phyloP scores from a whole-genome alignment of 2,329 filamentous ascomycete genomes.

The Colletotrichum tamarilloi region DNA sequence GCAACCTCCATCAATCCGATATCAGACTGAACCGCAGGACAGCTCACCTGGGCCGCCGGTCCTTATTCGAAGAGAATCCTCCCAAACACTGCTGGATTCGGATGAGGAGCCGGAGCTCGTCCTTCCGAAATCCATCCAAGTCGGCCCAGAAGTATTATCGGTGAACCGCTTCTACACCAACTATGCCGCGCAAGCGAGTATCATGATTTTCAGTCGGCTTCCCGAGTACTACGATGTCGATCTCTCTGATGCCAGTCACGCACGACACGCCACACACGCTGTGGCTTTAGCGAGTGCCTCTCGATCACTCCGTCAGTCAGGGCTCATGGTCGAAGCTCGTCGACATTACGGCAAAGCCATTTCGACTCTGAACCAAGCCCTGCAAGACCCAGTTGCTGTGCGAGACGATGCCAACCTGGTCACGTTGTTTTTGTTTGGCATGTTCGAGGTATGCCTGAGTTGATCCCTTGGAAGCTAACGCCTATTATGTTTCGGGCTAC shows the following conservation, averaged over 20 bases:
- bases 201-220: conserved; percentile 11
- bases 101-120: neutral
- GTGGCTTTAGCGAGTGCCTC: conserved; percentile 24
- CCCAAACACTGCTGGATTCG: neutral
- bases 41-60: no score
- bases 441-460: conserved; percentile 23
- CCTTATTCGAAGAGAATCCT: neutral
- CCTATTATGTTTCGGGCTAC: no score
- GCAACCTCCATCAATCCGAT: neutral
- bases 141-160: conserved; percentile 5
- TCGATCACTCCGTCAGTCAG: conserved; percentile 14
- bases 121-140: neutral
- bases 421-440: conserved; percentile 23
- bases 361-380: neutral
- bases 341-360: conserved; percentile 27
- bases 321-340: conserved; percentile 18
- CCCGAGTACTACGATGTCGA: conserved; percentile 18
- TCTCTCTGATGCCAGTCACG: conserved; percentile 11
- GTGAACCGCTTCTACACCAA: conserved; percentile 15
- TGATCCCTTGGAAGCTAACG: no score
- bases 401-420: conserved; percentile 20
- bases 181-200: conserved; percentile 12
- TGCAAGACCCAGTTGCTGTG: neutral
- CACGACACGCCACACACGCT: conserved; percentile 24
- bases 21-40: neutral